phyloP scores from a whole-genome alignment of 306 rosid species.

The Begonia loranthoides region DNA sequence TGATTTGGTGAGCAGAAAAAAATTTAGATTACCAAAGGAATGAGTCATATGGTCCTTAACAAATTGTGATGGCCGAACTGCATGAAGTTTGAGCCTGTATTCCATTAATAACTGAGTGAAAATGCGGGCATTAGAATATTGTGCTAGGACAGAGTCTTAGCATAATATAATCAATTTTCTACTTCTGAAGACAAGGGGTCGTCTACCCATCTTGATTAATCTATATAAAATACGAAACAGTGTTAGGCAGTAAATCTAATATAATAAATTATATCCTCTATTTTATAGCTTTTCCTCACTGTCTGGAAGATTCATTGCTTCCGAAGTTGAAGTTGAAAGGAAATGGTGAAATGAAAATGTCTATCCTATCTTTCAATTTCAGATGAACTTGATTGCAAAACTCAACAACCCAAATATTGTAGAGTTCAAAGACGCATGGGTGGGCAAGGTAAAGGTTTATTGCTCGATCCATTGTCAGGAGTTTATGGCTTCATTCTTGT shows the following conservation, averaged over 20 bases:
- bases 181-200: neutral
- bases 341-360: neutral
- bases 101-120: too few relatives aligned
- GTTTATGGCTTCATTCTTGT: neutral
- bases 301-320: neutral
- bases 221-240: neutral
- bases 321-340: neutral
- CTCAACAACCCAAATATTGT: constrained; percentile 72
- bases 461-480: neutral
- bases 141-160: too few relatives aligned
- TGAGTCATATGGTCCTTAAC: too few relatives aligned
- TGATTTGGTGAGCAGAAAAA: too few relatives aligned
- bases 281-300: too few relatives aligned
- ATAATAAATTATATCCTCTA: too few relatives aligned
- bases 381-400: constrained; percentile 79
- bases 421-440: constrained; percentile 87
- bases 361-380: constrained; percentile 17
- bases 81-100: too few relatives aligned
- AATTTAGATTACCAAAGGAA: too few relatives aligned
- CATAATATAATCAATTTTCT: too few relatives aligned
- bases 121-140: too few relatives aligned
- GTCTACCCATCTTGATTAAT: neutral
- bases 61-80: too few relatives aligned
- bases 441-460: constrained; percentile 57
- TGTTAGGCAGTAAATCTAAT: neutral